Percentiles rank a stretch among this genome's conserved stretches.
Evolutionary conservation across 1,284 basidiomycete species (phyloP).

Genomic region (Blastosporella zonata): DNA sequence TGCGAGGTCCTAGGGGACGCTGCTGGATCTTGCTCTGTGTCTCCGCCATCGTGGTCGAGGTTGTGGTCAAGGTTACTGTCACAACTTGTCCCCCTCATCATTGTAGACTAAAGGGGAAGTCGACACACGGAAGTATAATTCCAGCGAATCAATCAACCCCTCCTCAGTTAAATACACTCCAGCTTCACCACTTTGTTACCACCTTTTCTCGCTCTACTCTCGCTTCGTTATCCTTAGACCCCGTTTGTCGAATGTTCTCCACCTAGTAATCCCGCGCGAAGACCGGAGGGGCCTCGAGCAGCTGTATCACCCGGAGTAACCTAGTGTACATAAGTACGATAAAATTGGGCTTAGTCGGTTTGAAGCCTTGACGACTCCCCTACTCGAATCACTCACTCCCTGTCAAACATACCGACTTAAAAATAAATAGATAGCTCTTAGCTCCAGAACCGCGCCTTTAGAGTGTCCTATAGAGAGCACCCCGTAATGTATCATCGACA

Average conservation of each 20-base stretch:
- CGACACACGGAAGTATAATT: slow-evolving; percentile 16
- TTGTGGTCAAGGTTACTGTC: slow-evolving; percentile 28
- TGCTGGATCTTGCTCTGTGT: slow-evolving; percentile 20
- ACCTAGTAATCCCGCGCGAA: background rate
- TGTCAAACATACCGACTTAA: background rate
- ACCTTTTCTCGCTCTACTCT: background rate
- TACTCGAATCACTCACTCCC: slow-evolving; percentile 2
- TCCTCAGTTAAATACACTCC: no score
- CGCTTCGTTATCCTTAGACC: no score
- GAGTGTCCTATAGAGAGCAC: background rate
- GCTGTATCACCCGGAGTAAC: background rate
- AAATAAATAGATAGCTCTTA: background rate
- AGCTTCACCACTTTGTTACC: background rate
- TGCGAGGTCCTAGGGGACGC: slow-evolving; percentile 62
- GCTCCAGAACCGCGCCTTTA: background rate
- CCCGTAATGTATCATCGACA: background rate
- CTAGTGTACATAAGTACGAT: background rate
- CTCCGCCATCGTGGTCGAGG: slow-evolving; percentile 20
- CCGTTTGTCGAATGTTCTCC: no score
- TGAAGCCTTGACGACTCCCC: background rate
- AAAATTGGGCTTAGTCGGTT: background rate
- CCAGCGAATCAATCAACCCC: background rate
- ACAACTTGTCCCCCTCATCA: slow-evolving; percentile 19
- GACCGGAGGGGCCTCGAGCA: background rate
- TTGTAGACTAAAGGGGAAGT: slow-evolving; percentile 27